A percentile compares a stretch with the other conserved stretches of the same genome.
Evolutionary conservation across 73 alveolate species (phyloP).

Genomic region (Paramecium sexaurelia): DNA sequence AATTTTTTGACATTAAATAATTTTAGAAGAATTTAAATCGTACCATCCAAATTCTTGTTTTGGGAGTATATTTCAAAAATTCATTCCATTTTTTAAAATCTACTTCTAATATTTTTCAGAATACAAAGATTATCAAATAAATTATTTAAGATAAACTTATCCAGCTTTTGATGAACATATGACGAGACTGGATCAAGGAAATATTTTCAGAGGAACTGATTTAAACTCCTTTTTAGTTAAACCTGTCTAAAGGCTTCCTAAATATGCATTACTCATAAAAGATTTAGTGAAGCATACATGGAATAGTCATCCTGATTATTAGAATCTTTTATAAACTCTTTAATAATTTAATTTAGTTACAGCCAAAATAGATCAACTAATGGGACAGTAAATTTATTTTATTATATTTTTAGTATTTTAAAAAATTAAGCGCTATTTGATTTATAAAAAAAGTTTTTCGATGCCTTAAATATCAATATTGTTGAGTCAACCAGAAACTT

Average conservation of each 20-base stretch:
- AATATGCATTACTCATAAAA: background rate
- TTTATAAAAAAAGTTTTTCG: background rate
- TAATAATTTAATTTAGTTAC: background rate
- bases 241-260: conserved; percentile 34
- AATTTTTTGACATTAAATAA: background rate
- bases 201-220: conserved; percentile 13
- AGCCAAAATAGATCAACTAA: background rate
- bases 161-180: background rate
- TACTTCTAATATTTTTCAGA: background rate
- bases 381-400: background rate
- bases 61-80: background rate
- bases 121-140: background rate
- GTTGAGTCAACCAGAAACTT: conserved; percentile 24
- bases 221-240: background rate
- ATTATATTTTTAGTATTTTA: background rate
- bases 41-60: background rate
- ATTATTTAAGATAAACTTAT: background rate
- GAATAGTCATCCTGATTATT: background rate
- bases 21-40: background rate
- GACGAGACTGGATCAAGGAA: background rate
- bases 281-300: conserved; percentile 26
- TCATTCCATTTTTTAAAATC: background rate
- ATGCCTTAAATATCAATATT: background rate
- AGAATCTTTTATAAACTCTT: background rate
- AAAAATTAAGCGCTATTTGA: conserved; percentile 1